These are phyloP conservation scores for Boletellus emodensis DNA, from an alignment of 768 basidiomycete genomes.

Conservation along the genomic window DNA sequence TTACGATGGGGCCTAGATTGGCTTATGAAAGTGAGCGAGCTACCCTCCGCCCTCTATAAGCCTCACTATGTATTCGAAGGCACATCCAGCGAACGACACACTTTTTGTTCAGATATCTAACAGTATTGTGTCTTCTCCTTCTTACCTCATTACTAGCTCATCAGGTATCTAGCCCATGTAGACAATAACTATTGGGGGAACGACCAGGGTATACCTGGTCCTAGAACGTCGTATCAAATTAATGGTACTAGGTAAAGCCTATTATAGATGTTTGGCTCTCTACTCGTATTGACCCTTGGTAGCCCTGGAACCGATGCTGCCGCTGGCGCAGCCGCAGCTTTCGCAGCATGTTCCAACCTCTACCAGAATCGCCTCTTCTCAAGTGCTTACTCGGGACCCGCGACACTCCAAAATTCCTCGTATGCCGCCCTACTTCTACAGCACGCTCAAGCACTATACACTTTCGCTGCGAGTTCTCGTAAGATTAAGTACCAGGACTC, in stretches of 20 bases:
- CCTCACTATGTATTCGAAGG: constrained; percentile 40
- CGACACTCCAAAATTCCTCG: constrained; percentile 64
- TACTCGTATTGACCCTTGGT: background rate
- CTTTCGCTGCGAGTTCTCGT: constrained; percentile 67
- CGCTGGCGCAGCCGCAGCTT: constrained; percentile 80
- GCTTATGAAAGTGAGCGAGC: constrained; percentile 71
- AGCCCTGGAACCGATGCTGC: constrained; percentile 89
- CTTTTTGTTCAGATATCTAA: constrained; percentile 77
- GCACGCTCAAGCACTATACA: constrained; percentile 74
- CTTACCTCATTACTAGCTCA: background rate
- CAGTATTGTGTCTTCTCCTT: constrained; percentile 32
- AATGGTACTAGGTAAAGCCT: constrained; percentile 52
- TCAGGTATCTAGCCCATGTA: constrained; percentile 40
- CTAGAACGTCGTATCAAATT: constrained; percentile 74
- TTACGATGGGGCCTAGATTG: constrained; percentile 90
- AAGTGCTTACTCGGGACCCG: constrained; percentile 51
- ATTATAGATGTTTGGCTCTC: background rate
- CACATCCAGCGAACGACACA: constrained; percentile 68
- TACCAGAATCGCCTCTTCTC: constrained; percentile 63
- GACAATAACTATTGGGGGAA: constrained; percentile 90
- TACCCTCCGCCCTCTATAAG: background rate
- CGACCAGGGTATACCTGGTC: constrained; percentile 69
- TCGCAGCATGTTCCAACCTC: constrained; percentile 79
- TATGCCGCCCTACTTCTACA: constrained; percentile 67
- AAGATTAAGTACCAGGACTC: constrained; percentile 64